These are phyloP conservation scores for Pythium vanterpoolii DNA, from an alignment of 352 stramenopile species.

Conservation along the genomic window DNA sequence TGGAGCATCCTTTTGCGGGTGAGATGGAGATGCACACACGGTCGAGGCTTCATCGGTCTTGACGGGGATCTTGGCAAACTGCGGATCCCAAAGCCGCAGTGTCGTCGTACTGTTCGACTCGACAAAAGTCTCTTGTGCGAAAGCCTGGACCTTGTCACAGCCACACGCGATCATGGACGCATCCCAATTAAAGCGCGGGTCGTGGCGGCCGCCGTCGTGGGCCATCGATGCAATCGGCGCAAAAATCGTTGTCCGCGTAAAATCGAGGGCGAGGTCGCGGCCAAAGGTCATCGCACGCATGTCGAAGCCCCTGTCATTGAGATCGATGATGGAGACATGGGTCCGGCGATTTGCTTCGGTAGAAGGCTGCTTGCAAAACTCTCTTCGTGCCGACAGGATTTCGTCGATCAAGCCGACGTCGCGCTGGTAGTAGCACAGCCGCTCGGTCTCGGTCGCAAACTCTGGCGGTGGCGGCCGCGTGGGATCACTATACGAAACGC, in stretches of 20 bases:
- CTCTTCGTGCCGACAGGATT: background rate
- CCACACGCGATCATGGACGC: slow-evolving; percentile 20
- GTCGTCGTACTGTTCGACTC: background rate
- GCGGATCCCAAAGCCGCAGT: slow-evolving; percentile 10
- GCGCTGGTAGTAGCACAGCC: slow-evolving; percentile 3
- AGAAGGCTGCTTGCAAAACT: background rate
- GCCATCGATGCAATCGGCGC: slow-evolving; percentile 27
- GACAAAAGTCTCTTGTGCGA: background rate
- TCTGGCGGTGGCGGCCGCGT: background rate
- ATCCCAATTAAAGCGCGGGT: slow-evolving; percentile 30
- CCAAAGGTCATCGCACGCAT: slow-evolving; percentile 34
- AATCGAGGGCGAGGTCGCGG: slow-evolving; percentile 45
- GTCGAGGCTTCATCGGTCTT: background rate
- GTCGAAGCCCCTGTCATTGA: background rate
- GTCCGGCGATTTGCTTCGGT: background rate
- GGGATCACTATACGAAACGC: background rate
- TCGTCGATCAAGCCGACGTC: slow-evolving; percentile 9
- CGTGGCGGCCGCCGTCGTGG: slow-evolving; percentile 31
- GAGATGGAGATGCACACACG: background rate
- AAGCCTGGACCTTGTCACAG: slow-evolving; percentile 13
- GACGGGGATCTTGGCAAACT: background rate
- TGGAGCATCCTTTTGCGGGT: background rate
- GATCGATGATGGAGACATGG: slow-evolving; percentile 7
- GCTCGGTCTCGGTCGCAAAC: background rate
- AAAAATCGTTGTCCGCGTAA: slow-evolving; percentile 28